Base-by-base conservation (phyloP, 31 red algal species). In the Odonthalia washingtoniensis region DNA sequence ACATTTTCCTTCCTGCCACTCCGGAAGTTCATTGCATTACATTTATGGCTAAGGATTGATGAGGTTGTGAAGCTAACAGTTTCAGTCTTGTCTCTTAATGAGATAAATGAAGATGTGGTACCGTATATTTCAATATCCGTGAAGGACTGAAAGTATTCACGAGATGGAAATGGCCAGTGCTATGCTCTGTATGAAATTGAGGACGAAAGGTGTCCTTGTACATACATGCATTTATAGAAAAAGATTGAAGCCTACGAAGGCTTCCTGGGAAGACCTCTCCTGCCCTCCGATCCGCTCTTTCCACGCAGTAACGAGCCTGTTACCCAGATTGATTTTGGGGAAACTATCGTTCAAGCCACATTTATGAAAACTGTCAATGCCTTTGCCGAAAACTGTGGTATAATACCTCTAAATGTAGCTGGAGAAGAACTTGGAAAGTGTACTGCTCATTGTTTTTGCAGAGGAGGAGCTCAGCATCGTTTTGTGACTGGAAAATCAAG, bases 101-200 rank as follows among this genome's bases (percentile, higher is more conserved):
- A 26, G 45, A 33, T 9, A 21, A 80, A 80, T 27, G 41, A 80
- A 0, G 40, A 60, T 34, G 45, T 38, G 4, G 46, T 80, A 18
- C 46, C 16, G 34, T 80, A 18, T 80, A 62, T 80, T 61, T 0
- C 24, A 12, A 44, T 80, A 27, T 30, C 3, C 12, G 9, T 80
- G 26, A 60, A 80, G 16, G 42, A 27, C 3, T 0, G 76, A 26
- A 80, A 80, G 9, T 80, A 52, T 61, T 21, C 28, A 61, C 26
- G 67, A 70, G 33, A 36, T 70, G 67, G 28, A 14, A 21, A 57
- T 57, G 67, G 33, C 6, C 67, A 70, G 67, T 70, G 16, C 16
- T 70, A 70, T 36, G 28, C 26, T 70, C 12, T 70, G 6, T 70
- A 70, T 36, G 12, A 12, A 30, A 30, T 34, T 14, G 27, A 30